Percentiles rank a stretch among this genome's conserved stretches.
These are phyloP conservation scores for Pseudozyma thailandica DNA, from an alignment of 1,284 basidiomycete species.

Conservation along the genomic window DNA sequence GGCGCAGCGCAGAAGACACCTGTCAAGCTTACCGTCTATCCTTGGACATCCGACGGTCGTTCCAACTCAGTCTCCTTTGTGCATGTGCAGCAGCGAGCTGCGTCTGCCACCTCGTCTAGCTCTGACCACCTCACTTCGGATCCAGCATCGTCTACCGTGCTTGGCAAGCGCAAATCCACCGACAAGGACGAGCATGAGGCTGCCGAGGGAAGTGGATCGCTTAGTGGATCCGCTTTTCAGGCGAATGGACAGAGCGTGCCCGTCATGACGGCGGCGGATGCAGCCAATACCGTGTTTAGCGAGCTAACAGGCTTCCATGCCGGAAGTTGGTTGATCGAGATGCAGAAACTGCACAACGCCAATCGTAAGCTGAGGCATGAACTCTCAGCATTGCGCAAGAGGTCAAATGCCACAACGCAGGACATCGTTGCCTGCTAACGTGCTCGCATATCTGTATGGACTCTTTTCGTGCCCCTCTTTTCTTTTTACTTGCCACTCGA, in stretches of 20 bases:
- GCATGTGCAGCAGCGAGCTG: constrained; percentile 36
- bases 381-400: constrained; percentile 18
- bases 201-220: constrained; percentile 22
- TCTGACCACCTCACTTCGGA: no score
- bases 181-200: constrained; percentile 10
- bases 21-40: constrained; percentile 50
- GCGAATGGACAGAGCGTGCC: constrained; percentile 19
- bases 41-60: constrained; percentile 47
- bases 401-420: background rate
- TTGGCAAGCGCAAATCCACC: constrained; percentile 30
- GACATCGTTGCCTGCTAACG: constrained; percentile 16
- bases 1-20: constrained; percentile 16
- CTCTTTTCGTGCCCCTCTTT: background rate
- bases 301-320: constrained; percentile 44
- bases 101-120: background rate
- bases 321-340: constrained; percentile 47
- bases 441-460: no score
- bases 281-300: constrained; percentile 35
- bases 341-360: constrained; percentile 47
- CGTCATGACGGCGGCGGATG: constrained; percentile 40
- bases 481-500: no score
- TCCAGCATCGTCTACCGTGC: background rate
- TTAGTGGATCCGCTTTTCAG: constrained; percentile 15
- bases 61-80: constrained; percentile 41
- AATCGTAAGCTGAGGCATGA: constrained; percentile 36